Evolutionary conservation across 2,329 filamentous ascomycete species (phyloP).

Genomic region (Clarireedia hainanense): DNA sequence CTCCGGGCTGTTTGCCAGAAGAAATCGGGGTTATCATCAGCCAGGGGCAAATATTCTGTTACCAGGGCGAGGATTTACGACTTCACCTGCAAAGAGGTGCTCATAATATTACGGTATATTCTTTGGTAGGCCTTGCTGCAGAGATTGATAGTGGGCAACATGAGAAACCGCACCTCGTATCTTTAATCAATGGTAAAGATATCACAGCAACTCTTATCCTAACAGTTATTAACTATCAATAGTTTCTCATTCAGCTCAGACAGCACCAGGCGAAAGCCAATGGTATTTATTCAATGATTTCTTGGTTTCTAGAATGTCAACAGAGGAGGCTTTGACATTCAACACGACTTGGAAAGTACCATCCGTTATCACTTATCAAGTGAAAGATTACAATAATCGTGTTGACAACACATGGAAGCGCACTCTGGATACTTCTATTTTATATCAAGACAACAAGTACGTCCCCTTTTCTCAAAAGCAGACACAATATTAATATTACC

Average conservation of each 20-base stretch:
- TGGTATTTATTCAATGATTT: slow-evolving; percentile 99
- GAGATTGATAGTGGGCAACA: slow-evolving; percentile 82
- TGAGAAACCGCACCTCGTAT: slow-evolving; percentile 84
- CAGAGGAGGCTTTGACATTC: slow-evolving; percentile 81
- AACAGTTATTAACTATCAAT: slow-evolving; percentile 12
- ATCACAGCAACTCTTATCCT: not conserved
- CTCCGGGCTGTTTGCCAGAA: slow-evolving; percentile 83
- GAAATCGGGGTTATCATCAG: slow-evolving; percentile 91
- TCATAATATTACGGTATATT: slow-evolving; percentile 80
- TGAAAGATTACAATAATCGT: slow-evolving; percentile 70
- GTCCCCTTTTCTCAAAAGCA: not conserved
- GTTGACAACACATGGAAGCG: slow-evolving; percentile 84
- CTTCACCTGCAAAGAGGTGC: slow-evolving; percentile 70
- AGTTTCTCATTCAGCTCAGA: slow-evolving; percentile 60
- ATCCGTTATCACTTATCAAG: slow-evolving; percentile 78
- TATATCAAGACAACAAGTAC: slow-evolving; percentile 64
- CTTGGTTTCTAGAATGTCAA: slow-evolving; percentile 70
- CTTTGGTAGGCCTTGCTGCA: slow-evolving; percentile 79
- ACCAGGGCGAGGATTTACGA: slow-evolving; percentile 83
- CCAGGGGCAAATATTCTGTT: slow-evolving; percentile 88
- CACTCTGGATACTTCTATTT: slow-evolving; percentile 71
- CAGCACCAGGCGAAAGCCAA: slow-evolving; percentile 52
- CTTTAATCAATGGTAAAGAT: slow-evolving; percentile 71
- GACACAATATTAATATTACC: not conserved
- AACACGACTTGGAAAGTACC: slow-evolving; percentile 90